A percentile compares a stretch with the other conserved stretches of the same genome.
These are phyloP conservation scores for Pseudogymnoascus sp. DNA, from an alignment of 2,329 filamentous ascomycete species.

Conservation along the genomic window DNA sequence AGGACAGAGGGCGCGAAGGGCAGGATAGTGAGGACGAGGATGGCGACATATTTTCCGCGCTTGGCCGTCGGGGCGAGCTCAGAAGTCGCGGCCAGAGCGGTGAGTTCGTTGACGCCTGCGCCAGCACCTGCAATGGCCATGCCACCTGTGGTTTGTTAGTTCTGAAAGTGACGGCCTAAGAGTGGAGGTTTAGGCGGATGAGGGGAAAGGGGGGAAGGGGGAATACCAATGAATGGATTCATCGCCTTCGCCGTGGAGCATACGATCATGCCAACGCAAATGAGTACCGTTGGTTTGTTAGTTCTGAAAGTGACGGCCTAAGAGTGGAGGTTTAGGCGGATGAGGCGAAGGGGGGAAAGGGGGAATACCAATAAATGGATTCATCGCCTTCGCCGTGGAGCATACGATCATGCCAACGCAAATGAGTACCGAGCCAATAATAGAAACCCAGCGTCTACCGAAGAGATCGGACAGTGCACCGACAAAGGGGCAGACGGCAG, in stretches of 20 bases:
- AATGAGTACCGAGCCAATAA: slow-evolving; percentile 45
- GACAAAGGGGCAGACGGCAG: slow-evolving; percentile 54
- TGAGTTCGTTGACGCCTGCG: slow-evolving; percentile 60
- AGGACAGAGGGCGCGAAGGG: slow-evolving; percentile 54
- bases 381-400: slow-evolving; percentile 50
- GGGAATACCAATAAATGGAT: slow-evolving; percentile 48
- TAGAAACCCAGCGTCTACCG: slow-evolving; percentile 50
- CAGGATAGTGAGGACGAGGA: slow-evolving; percentile 50
- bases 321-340: neutral
- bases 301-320: neutral
- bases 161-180: neutral
- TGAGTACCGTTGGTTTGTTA: slow-evolving; percentile 12
- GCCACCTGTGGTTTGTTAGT: slow-evolving; percentile 29
- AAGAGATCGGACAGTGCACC: slow-evolving; percentile 57
- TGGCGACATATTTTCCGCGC: slow-evolving; percentile 52
- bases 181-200: neutral
- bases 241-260: slow-evolving; percentile 49
- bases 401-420: slow-evolving; percentile 52
- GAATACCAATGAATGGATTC: slow-evolving; percentile 51
- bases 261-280: slow-evolving; percentile 51
- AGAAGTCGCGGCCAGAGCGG: slow-evolving; percentile 57
- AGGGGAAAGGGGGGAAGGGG: neutral
- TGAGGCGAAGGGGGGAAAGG: no score
- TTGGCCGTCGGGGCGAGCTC: slow-evolving; percentile 59
- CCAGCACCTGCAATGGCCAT: slow-evolving; percentile 52